phyloP scores from a whole-genome alignment of 164 flowering plant species.

The Protea cynaroides region DNA sequence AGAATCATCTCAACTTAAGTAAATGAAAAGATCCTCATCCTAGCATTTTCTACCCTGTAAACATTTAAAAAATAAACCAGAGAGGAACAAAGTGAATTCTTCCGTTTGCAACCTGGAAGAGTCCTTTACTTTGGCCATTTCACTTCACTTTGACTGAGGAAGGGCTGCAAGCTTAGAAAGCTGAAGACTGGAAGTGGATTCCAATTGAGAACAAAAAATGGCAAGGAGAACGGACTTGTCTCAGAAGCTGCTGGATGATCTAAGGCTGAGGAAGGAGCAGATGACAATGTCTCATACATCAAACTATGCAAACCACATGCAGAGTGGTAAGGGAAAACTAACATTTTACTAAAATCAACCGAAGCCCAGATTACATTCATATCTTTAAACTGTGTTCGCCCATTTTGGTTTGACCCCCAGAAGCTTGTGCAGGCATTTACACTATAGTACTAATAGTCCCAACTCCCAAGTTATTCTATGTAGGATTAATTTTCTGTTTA shows the following conservation, averaged over 20 bases:
- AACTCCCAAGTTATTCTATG: too few species aligned
- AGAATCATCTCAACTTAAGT: slow-evolving; percentile 43
- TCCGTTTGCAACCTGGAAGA: slow-evolving; percentile 3
- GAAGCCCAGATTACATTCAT: too few species aligned
- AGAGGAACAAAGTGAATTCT: neutral
- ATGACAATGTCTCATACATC: slow-evolving; percentile 51
- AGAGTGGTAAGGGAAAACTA: slow-evolving; percentile 31
- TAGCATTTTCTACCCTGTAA: slow-evolving; percentile 3
- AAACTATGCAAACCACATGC: slow-evolving; percentile 13
- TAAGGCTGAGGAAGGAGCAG: slow-evolving; percentile 64
- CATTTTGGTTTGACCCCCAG: too few species aligned
- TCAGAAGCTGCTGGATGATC: slow-evolving; percentile 84
- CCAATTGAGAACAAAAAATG: slow-evolving; percentile 29
- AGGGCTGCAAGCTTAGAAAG: too few species aligned
- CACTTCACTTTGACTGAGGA: too few species aligned
- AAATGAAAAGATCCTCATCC: slow-evolving; percentile 2
- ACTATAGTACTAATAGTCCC: too few species aligned
- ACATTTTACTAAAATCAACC: too few species aligned
- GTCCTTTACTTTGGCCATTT: neutral
- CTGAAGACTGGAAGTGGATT: neutral
- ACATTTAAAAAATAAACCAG: neutral
- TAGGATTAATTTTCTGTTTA: too few species aligned
- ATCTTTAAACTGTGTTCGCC: too few species aligned
- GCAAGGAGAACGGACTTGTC: slow-evolving; percentile 68
- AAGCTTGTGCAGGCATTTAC: too few species aligned